Evolutionary conservation across 768 basidiomycete species (phyloP).

Genomic region (Lentinula edodes): DNA sequence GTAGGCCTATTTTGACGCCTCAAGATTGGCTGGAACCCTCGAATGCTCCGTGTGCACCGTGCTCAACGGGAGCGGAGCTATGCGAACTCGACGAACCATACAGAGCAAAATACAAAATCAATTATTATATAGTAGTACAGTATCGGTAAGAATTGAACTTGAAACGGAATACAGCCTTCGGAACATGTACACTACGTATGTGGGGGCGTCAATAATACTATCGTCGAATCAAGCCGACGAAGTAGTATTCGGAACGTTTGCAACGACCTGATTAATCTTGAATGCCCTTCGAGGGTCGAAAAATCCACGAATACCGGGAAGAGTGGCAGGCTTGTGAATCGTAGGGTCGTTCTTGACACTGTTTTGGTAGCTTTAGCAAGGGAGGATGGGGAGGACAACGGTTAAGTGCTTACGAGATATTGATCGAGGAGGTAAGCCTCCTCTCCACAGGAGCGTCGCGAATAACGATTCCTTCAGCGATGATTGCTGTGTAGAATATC

Average conservation of each 20-base stretch:
- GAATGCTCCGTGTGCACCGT: no score
- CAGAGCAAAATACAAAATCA: no score
- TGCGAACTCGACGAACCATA: no score
- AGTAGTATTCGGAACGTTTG: slow-evolving; percentile 14
- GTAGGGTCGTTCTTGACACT: not conserved
- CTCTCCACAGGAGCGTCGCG: slow-evolving; percentile 25
- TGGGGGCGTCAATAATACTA: not conserved
- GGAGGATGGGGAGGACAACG: not conserved
- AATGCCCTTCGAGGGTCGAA: slow-evolving; percentile 26
- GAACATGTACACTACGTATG: not conserved
- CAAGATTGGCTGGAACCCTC: no score
- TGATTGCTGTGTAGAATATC: slow-evolving; percentile 30
- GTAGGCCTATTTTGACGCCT: no score
- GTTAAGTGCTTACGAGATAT: slow-evolving; percentile 29
- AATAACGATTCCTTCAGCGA: slow-evolving; percentile 26
- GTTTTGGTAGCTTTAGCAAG: not conserved
- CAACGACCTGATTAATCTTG: slow-evolving; percentile 24
- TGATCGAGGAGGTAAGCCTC: slow-evolving; percentile 29
- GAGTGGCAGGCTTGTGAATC: slow-evolving; percentile 3
- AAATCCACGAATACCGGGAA: slow-evolving; percentile 15
- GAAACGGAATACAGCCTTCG: not conserved
- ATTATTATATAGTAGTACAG: not conserved
- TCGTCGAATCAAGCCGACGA: not conserved
- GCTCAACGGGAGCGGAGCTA: no score
- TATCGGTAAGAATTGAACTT: not conserved